phyloP scores from a whole-genome alignment of 1,139 yeast genomes.

The Kodamaea fungicola region DNA sequence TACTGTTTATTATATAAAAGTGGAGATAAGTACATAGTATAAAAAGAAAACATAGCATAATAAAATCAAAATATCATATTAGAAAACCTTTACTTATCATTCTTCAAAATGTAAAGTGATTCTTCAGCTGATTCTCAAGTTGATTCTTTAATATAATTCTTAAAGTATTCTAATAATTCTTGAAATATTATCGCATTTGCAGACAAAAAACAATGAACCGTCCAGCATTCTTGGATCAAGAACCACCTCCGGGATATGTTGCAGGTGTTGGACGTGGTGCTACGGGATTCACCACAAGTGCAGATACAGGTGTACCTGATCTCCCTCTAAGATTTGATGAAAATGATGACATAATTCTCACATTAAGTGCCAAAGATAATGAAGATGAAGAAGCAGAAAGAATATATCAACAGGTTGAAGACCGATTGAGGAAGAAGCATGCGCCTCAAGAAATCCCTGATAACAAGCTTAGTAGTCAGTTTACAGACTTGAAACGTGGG shows the following conservation, averaged over 20 bases:
- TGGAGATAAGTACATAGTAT: no score
- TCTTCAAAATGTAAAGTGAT: no score
- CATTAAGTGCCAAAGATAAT: slow-evolving; percentile 33
- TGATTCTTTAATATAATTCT: no score
- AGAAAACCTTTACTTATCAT: no score
- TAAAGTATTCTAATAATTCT: no score
- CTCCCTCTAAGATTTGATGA: slow-evolving; percentile 28
- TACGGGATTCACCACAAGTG: slow-evolving; percentile 82
- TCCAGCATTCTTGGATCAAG: slow-evolving; percentile 72
- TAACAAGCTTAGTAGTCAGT: slow-evolving; percentile 21
- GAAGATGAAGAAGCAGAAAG: slow-evolving; percentile 76
- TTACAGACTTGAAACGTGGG: slow-evolving; percentile 56
- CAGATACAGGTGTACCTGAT: slow-evolving; percentile 60
- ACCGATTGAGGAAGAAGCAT: slow-evolving; percentile 39
- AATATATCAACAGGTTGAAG: slow-evolving; percentile 65
- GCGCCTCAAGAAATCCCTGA: slow-evolving; percentile 6
- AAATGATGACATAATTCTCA: slow-evolving; percentile 27
- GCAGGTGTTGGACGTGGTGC: slow-evolving; percentile 97
- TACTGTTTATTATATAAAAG: no score
- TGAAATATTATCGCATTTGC: no score
- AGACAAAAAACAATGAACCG: slow-evolving; percentile 35
- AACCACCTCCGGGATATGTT: slow-evolving; percentile 86
- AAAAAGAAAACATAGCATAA: no score
- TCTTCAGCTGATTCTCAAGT: no score
- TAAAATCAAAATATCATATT: no score